phyloP scores from a whole-genome alignment of 1,284 basidiomycete genomes.

The Malassezia cuniculi region DNA sequence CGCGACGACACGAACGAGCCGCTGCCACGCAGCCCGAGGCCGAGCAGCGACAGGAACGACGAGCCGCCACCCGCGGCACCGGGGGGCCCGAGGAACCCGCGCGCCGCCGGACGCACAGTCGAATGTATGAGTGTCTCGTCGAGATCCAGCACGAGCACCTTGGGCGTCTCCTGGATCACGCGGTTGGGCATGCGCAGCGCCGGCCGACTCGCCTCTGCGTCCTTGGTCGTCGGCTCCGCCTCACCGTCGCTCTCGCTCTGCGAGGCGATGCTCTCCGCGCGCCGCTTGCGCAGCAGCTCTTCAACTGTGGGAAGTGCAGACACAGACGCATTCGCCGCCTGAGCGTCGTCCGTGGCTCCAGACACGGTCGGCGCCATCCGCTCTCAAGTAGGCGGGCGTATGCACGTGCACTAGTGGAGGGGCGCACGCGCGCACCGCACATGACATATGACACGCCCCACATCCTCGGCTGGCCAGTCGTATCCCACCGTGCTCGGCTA shows the following conservation, averaged over 20 bases:
- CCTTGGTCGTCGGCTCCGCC: too few relatives aligned
- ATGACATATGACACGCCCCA: conserved; percentile 23
- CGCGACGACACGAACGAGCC: background rate
- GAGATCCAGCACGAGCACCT: conserved; percentile 58
- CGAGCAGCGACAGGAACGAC: conserved; percentile 21
- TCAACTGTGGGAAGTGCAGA: too few relatives aligned
- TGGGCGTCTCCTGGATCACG: conserved; percentile 40
- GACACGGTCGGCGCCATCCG: too few relatives aligned
- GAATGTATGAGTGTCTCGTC: conserved; percentile 98
- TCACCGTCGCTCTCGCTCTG: too few relatives aligned
- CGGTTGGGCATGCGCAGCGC: conserved; percentile 19
- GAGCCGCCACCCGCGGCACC: conserved; percentile 1
- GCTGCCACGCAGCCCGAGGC: conserved; percentile 18
- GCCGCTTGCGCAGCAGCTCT: too few relatives aligned
- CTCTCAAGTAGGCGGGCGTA: too few relatives aligned
- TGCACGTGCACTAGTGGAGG: too few relatives aligned
- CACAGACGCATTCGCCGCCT: too few relatives aligned
- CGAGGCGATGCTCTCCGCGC: too few relatives aligned
- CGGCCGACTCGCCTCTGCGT: too few relatives aligned
- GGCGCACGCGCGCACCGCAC: too few relatives aligned
- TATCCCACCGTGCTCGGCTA: conserved; percentile 39
- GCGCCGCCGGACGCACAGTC: conserved; percentile 59
- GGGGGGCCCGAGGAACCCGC: conserved; percentile 1
- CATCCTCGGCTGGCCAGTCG: conserved; percentile 35
- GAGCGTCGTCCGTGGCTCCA: too few relatives aligned